Base-by-base conservation (phyloP, 1,139 yeast genomes). In the Debaryomyces coudertii region DNA sequence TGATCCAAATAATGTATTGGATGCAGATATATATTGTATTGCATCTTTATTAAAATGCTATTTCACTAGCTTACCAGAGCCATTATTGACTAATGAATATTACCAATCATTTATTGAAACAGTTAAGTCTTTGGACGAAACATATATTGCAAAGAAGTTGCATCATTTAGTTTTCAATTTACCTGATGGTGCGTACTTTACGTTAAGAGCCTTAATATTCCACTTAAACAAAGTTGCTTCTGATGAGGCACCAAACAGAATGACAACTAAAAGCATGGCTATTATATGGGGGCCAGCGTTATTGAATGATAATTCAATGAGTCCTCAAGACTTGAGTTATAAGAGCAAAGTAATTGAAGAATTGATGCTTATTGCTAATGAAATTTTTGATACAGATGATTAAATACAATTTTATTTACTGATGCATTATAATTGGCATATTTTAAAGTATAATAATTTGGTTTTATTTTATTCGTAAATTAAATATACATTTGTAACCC, bases 261-360 rank as follows among this genome's bases (percentile, higher is more conserved):
- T 93, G 99, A 83, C 84, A 40, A 76, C 84, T 44, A 85, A 84
- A 58, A 85, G 86, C 47, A 67, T 92, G 56, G 87, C 95, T 39
- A 87, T 87, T 42, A 90, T 92, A 43, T 93, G 99, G 98, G 97
- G 97, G 0, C 96, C 97, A 9, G 89, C 90, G 2, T 68, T 93
- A 42, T 77, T 93, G 62, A 79, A 80, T 43, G 87, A 82, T 56
- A 79, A 78, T 51, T 80, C 80, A 31, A 69, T 77, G 61, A 83
- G 82, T 54, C 85, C 87, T 4, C 89, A 85, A 51, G 97, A 90
- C 57, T 80, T 90, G 67, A 85, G 87, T 47, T 82, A 80, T 52
- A 95, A 90, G 68, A 88, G 90, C 49, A 80, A 83, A 51, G 88
- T 90, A 5, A 80, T 92, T 57, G 96, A 90, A 62, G 93, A 90